Conservation (phyloP, 441 rosid genomes). For the Populus hybrid region DNA sequence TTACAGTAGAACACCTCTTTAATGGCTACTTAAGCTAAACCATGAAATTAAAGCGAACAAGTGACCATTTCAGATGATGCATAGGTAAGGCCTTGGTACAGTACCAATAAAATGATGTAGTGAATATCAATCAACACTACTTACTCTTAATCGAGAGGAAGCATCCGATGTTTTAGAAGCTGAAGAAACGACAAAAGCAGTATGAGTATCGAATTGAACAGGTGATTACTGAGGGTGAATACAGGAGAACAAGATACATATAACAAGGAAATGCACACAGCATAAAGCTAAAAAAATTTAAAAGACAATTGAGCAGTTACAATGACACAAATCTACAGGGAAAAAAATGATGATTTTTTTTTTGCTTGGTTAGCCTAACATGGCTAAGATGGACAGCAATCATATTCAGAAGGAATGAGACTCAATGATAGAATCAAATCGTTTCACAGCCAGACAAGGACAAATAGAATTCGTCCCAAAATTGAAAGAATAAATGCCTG, state of each 20-base stretch:
- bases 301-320: neutral
- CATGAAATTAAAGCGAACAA: neutral
- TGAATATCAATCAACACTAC: slow-evolving; percentile 13
- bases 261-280: neutral
- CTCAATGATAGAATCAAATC: neutral
- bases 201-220: neutral
- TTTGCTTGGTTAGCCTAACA: neutral
- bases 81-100: neutral
- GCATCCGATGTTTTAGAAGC: slow-evolving; percentile 20
- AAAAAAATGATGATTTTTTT: no score
- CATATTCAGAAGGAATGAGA: neutral
- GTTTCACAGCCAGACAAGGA: neutral
- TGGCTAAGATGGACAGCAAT: neutral
- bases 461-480: neutral
- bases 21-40: neutral
- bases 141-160: slow-evolving; percentile 27
- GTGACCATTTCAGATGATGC: slow-evolving; percentile 5
- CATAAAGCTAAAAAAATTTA: neutral
- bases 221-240: neutral
- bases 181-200: slow-evolving; percentile 21
- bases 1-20: neutral
- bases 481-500: neutral
- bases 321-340: neutral
- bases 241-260: neutral
- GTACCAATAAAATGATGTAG: neutral